Conservation (phyloP, 108 stramenopile genomes). For the Thalassiosira profunda region DNA sequence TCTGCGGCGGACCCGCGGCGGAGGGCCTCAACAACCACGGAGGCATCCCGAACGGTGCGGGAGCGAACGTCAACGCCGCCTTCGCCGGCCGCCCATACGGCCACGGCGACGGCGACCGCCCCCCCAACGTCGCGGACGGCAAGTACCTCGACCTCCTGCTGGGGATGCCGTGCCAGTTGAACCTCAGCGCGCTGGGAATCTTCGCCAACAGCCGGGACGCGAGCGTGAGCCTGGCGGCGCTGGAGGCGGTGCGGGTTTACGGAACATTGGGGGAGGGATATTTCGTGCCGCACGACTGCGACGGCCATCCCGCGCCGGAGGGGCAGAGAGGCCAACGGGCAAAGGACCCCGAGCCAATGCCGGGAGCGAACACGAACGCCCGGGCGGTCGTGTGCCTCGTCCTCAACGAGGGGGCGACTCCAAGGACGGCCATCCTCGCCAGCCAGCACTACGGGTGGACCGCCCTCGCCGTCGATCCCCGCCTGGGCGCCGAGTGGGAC, state of each 20-base stretch:
- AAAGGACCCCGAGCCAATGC: neutral
- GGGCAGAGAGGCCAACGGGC: neutral
- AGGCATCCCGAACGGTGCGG: neutral
- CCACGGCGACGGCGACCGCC: slow-evolving; percentile 23
- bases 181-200: slow-evolving; percentile 33
- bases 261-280: slow-evolving; percentile 26
- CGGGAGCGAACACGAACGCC: too few species aligned
- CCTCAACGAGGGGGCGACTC: slow-evolving; percentile 31
- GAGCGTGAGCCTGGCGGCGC: slow-evolving; percentile 44
- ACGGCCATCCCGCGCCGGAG: slow-evolving; percentile 14
- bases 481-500: slow-evolving; percentile 37
- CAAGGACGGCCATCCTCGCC: slow-evolving; percentile 43
- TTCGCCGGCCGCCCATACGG: neutral
- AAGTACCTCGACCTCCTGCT: slow-evolving; percentile 44
- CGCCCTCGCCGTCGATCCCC: slow-evolving; percentile 33
- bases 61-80: neutral
- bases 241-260: slow-evolving; percentile 43
- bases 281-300: slow-evolving; percentile 34
- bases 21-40: too few species aligned
- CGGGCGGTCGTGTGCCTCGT: slow-evolving; percentile 44
- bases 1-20: too few species aligned
- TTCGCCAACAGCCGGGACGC: slow-evolving; percentile 20
- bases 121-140: slow-evolving; percentile 39
- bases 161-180: slow-evolving; percentile 40
- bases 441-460: slow-evolving; percentile 48